phyloP scores from a whole-genome alignment of 192 early-diverging fungal genomes.

The Coemansia sp. region DNA sequence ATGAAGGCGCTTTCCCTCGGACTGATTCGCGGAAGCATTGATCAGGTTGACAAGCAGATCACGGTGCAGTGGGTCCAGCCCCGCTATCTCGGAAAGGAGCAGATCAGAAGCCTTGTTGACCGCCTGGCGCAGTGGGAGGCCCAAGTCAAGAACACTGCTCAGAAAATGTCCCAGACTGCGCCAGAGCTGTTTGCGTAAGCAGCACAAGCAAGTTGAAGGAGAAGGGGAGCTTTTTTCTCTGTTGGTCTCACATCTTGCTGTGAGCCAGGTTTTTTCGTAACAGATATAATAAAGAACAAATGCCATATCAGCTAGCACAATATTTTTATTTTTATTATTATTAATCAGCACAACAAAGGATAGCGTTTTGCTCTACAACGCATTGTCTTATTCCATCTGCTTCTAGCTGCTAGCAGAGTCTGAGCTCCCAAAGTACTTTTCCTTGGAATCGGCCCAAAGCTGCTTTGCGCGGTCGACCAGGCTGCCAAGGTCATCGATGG shows the following conservation, averaged over 20 bases:
- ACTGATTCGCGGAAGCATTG: constrained; percentile 89
- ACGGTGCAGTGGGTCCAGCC: constrained; percentile 97
- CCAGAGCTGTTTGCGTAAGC: constrained; percentile 47
- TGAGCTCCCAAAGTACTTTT: constrained; percentile 27
- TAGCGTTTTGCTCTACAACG: neutral
- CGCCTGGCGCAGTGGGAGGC: constrained; percentile 83
- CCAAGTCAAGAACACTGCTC: constrained; percentile 64
- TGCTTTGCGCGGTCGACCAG: constrained; percentile 66
- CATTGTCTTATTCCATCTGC: neutral
- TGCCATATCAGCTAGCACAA: no score
- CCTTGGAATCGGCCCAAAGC: constrained; percentile 53
- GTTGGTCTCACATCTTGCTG: no score
- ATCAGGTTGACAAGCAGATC: constrained; percentile 90
- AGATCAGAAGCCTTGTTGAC: constrained; percentile 83
- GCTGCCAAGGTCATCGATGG: constrained; percentile 75
- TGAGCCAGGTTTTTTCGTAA: neutral
- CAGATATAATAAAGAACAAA: neutral
- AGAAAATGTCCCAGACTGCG: constrained; percentile 43
- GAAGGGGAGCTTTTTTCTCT: no score
- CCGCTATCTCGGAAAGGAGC: constrained; percentile 86
- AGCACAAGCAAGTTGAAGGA: no score
- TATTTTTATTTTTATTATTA: no score
- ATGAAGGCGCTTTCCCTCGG: constrained; percentile 97
- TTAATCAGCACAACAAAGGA: neutral
- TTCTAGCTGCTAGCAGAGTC: neutral